Base-by-base conservation (phyloP, 371 early-diverging fungal genomes). In the Mortierella sp. region DNA sequence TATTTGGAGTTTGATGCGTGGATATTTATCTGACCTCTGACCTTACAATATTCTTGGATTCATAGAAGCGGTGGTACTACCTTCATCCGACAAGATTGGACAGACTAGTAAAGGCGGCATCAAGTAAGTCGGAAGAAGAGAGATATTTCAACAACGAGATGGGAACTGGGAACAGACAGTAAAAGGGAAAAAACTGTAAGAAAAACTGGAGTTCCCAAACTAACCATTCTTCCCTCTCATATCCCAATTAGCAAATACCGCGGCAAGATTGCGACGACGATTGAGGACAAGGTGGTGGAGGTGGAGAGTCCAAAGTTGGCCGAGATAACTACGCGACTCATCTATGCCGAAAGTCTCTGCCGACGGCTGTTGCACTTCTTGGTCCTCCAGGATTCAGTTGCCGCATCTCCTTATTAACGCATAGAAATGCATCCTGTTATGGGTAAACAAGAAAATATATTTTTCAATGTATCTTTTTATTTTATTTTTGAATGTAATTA, bases 41-140 rank as follows among this genome's bases (percentile, higher is more conserved):
- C 40, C 19, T 37, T 61, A 3, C 29, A 58, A 41, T 47, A 53
- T 4, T 34, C 55, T 44, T 13, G 31, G 6, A 29, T 55, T 13
- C 24, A 24, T 66, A 81, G 82, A 77, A 34, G 31, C 82, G 5
- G 71, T 81, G 2, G 74, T 74, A 10, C 63, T 81, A 14, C 77
- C 77, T 11, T 31, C 74, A 4, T 81, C 82, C 10, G 71, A 44
- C 52, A 83, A 75, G 61, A 64, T 83, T 66, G 84, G 84, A 0
- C 84, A 75, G 16, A 83, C 84, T 5, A 73, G 55, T 48, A 83
- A 83, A 58, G 84, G 84, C 22, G 84, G 84, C 4, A 76, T 83
- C 68, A 83, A 83, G 84, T 83, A 78, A 63, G 69, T n/a, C n/a
- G n/a, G n/a, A n/a, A n/a, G n/a, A n/a, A n/a, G n/a, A n/a, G n/a